Base-by-base conservation (phyloP, 176 grass and related monocot species). In the Puya raimondii region DNA sequence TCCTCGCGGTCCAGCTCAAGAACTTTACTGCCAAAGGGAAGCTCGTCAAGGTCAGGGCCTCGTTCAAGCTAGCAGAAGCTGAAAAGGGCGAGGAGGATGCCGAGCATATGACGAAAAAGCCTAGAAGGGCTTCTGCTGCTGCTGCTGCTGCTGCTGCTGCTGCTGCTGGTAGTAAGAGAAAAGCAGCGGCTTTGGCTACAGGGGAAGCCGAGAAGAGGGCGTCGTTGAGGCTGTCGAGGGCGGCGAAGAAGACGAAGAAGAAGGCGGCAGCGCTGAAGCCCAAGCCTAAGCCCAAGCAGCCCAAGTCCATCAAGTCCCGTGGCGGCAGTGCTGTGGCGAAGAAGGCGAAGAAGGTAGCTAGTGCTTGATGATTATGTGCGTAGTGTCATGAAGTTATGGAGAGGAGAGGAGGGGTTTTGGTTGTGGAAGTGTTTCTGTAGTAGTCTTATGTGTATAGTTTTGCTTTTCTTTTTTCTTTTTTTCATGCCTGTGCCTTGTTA, bases 41-140 rank as follows among this genome's bases (percentile, higher is more conserved):
- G 67, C 84, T 96, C 68, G 81, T 83, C 9, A 91, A 89, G 76
- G 72, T 96, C 9, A 96, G 81, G 79, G 89, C 89, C 54, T 96
- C 92, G 0, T 96, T 92, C 79, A 91, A 85, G 76, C 73, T 96
- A 51, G 33, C 85, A 10, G 64, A 76, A 2, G 50, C 69, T 0
- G 84, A 89, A 78, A 64, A 33, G n/a, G 21, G 10, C 7, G 52
- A 48, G 52, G 33, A 42, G 53, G 48, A 63, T 51, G 11, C 18
- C 10, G 78, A 73, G 68, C 75, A 67, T 71, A 48, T 14, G 73
- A 47, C 3, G 17, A 68, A 77, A 78, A 80, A 76, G 67, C 50
- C 33, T 2, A 79, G 53, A 53, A 50, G 63, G 23, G 13, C 33
- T 4, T 11, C 17, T 2, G 0, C 64, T 0, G 21, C 29, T 2